phyloP scores from a whole-genome alignment of 164 flowering plant species.

The Nymphaea colorata region DNA sequence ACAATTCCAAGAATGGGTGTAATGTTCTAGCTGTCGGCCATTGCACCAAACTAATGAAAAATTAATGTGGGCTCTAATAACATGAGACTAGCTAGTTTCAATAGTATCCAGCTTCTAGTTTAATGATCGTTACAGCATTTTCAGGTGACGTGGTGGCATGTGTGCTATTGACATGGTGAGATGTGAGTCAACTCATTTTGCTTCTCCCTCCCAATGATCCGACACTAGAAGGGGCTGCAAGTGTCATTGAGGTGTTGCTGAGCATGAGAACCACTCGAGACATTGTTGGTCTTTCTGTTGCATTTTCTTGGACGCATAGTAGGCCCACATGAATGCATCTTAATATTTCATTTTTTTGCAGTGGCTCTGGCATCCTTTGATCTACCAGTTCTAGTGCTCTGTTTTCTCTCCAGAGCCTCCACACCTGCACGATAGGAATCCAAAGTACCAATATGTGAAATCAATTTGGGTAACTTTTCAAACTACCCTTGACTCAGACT shows the following conservation, averaged over 20 bases:
- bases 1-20: too few relatives aligned
- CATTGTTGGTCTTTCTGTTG: conserved; percentile 9
- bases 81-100: too few relatives aligned
- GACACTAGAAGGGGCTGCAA: conserved; percentile 18
- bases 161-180: neutral
- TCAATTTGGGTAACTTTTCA: neutral
- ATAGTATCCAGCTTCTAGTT: neutral
- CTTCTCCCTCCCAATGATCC: conserved; percentile 14
- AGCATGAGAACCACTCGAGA: conserved; percentile 3
- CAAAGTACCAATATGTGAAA: neutral
- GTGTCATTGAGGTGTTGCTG: conserved; percentile 15
- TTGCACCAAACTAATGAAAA: too few relatives aligned
- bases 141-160: too few relatives aligned
- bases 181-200: neutral
- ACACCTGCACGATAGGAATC: neutral
- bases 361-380: neutral
- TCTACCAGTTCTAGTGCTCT: conserved; percentile 4
- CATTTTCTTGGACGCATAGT: conserved; percentile 8
- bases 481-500: neutral
- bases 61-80: too few relatives aligned
- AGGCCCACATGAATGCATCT: conserved; percentile 10
- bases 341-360: neutral
- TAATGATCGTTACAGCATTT: neutral
- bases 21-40: too few relatives aligned
- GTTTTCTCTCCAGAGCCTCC: conserved; percentile 9